Base-by-base conservation (phyloP, 1,284 basidiomycete genomes). In the Marasmius sp. region DNA sequence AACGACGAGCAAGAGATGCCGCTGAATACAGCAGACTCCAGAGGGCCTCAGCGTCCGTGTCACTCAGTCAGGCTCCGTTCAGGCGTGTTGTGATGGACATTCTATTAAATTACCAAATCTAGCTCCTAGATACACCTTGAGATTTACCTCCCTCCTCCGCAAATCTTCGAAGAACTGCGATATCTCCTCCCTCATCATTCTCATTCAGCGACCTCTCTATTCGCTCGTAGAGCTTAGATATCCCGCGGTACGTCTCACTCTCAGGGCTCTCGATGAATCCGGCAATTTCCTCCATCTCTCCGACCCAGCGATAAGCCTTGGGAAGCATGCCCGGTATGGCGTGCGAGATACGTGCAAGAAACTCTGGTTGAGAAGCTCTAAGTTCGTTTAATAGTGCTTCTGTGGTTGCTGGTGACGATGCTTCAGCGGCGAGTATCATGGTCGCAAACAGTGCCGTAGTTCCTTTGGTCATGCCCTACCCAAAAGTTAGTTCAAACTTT, bases 281-380 rank as follows among this genome's bases (percentile, higher is more conserved):
- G 1, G 79, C 78, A 52, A 88, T 85, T 69, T 87, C 87, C 50
- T 81, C 74, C 85, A 86, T 87, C 72, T 87, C 85, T 52, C 78
- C 81, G 6, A 82, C 78, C 80, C 81, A 88, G 57, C 85, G 78
- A 66, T 88, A 86, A 14, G 84, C 84, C 66, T 86, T 88, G 18
- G 81, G 82, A 36, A 85, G 69, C 84, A 85, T 85, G 11, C 69
- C 52, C 1, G 82, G 81, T 33, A 86, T 71, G 10, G 67, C 63
- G 48, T 67, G 68, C 3, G 74, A 72, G 47, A 84, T 71, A 38
- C 77, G 76, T 60, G 76, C 68, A 6, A 86, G 72, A 33, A 82
- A 62, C 37, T 64, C 66, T 2, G 81, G 80, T 66, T 85, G 82
- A 18, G 83, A 86, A 34, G 70, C 64, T 48, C 71, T 65, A 20